Evolutionary conservation across 371 early-diverging fungal genomes (phyloP), one percentile per base, ranked within the genome.

Genomic region (Lichtheimia ramosa): DNA sequence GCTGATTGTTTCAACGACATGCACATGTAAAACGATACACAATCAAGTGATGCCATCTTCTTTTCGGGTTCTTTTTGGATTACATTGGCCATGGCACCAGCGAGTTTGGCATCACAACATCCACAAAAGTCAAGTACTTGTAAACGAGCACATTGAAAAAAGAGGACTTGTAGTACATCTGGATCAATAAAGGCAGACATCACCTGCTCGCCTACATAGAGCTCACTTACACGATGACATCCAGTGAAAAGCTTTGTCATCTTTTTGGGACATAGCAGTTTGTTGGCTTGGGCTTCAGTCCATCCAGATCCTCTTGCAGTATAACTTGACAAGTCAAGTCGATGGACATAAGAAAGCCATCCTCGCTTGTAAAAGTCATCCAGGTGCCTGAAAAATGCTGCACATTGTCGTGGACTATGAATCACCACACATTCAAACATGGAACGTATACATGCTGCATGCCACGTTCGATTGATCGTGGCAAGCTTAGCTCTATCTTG

Each of bases 241-340:
- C 46, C 62, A 18, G 42, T 39, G 20, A 76, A 61, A 27, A 73
- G 27, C 6, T 41, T 8, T 1, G 65, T 67, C 27, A 76, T 46
- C 24, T 56, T 54, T 5, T 68, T 60, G 7, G 73, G 60, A 7
- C 58, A 39, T 3, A 76, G 52, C 13, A 69, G 51, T 0, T 61
- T 53, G 18, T 66, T 70, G 7, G 77, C 73, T 34, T 71, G 58
- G 7, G 62, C 65, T 51, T 70, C 71, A 8, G 69, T 59, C 67
- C 59, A 73, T 20, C 77, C 71, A 21, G 69, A 62, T n/a, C 77
- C 77, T 14, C 63, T 54, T 1, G 64, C 65, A 3, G 73, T 72
- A 58, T 69, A 76, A 10, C 71, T 65, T 6, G 74, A 73, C 8
- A 76, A 50, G 50, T 76, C 77, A 2, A 76, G 59, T 16, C 62